Conservation (phyloP, 2,329 filamentous ascomycete genomes). For the Periconia sp. region DNA sequence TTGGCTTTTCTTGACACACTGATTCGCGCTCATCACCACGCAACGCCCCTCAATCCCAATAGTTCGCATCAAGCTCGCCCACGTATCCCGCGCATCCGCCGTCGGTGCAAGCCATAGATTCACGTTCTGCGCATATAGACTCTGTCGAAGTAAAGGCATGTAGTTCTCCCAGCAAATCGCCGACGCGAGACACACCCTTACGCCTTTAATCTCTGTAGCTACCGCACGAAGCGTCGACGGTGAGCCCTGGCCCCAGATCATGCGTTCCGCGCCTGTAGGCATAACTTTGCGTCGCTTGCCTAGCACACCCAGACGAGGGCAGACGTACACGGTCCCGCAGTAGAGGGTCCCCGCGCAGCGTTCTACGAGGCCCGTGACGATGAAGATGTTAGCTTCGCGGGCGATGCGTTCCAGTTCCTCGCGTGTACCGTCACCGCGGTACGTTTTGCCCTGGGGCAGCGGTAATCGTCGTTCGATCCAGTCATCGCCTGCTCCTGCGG, state of each 20-base stretch:
- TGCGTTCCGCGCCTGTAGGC: constrained; percentile 81
- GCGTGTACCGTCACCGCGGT: constrained; percentile 72
- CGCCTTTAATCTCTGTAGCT: constrained; percentile 75
- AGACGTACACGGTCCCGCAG: constrained; percentile 80
- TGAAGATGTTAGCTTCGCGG: constrained; percentile 74
- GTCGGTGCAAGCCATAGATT: constrained; percentile 91
- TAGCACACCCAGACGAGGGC: constrained; percentile 69
- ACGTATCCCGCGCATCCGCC: constrained; percentile 80
- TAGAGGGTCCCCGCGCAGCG: constrained; percentile 80
- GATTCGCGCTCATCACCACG: constrained; percentile 84
- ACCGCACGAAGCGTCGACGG: constrained; percentile 78
- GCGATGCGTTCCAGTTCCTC: constrained; percentile 79
- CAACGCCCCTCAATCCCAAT: constrained; percentile 79
- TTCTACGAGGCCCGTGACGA: constrained; percentile 80
- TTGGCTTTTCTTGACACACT: constrained; percentile 67
- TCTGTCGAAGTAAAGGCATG: constrained; percentile 85
- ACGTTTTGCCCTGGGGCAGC: constrained; percentile 48
- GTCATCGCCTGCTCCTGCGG: constrained; percentile 65
- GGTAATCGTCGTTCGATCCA: constrained; percentile 69
- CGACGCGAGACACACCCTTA: constrained; percentile 76
- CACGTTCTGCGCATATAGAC: constrained; percentile 85
- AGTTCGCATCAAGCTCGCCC: constrained; percentile 80
- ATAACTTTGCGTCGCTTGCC: constrained; percentile 92
- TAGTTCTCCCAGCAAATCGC: constrained; percentile 98
- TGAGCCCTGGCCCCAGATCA: constrained; percentile 87